Base-by-base conservation (phyloP, 306 rosid genomes). In the Biancaea sappan region DNA sequence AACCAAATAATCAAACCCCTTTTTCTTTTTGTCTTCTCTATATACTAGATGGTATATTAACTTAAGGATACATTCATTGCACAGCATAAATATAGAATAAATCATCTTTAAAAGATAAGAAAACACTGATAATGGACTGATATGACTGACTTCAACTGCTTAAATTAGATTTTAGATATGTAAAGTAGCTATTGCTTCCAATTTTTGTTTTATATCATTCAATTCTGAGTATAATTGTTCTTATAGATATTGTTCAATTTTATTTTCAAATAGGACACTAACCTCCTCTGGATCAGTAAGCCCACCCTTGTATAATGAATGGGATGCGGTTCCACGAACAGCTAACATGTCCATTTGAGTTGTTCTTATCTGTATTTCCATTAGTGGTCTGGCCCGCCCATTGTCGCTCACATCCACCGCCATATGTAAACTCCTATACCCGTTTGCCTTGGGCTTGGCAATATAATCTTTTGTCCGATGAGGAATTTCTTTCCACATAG, bases 341-440 rank as follows among this genome's bases (percentile, higher is more conserved):
- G 98, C 97, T 76, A 80, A 70, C 77, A 79, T 75, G 75, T 94
- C 92, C 98, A 94, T 91, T 80, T 89, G 88, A 1, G 85, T 74
- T n/a, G 97, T 91, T 83, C 96, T 83, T 65, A 94, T 89, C 51
- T 94, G 98, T 77, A 94, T 77, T 86, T 94, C 98, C 98, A 94
- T 94, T 35, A 83, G 74, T 0, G 96, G 98, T 19, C 93, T 82
- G 28, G 69, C 86, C 88, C 77, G 77, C 13, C 84, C 86, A 73
- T 74, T 25, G 4, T 89, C 90, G 69, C 94, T 91, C 51, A 90
- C 95, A 83, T 94, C 91, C 32, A 91, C 98, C 22, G 92, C 92
- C 97, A 94, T 87, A 73, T 94, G 98, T 60, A 91, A 78, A 75
- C 97, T 94, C 83, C 79, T 84, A 68, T 94, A 94, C 1, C 98